These are phyloP conservation scores for Uronychia binucleata DNA, from an alignment of 73 alveolate genomes.

Conservation along the genomic window DNA sequence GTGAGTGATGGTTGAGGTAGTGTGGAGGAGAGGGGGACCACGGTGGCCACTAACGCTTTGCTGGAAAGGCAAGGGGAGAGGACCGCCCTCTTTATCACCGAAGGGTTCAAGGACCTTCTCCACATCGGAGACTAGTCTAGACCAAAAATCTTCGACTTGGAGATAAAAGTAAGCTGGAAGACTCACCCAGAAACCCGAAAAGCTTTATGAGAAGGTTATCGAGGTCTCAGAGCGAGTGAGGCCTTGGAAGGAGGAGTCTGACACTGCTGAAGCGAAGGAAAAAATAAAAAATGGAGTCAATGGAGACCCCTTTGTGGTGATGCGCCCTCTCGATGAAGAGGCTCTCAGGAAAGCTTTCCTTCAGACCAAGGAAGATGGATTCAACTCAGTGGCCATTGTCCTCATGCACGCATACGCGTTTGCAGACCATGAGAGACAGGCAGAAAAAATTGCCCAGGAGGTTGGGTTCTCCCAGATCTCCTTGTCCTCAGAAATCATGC, in stretches of 20 bases:
- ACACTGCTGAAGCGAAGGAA: slow-evolving; percentile 17
- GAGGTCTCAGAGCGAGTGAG: slow-evolving; percentile 79
- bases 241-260: slow-evolving; percentile 36
- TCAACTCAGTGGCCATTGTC: slow-evolving; percentile 72
- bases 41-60: slow-evolving; percentile 93
- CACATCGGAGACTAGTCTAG: slow-evolving; percentile 80
- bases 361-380: slow-evolving; percentile 45
- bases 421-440: slow-evolving; percentile 57
- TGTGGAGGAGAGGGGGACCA: too few relatives aligned
- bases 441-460: slow-evolving; percentile 64
- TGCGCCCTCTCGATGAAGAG: slow-evolving; percentile 36
- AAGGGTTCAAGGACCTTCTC: slow-evolving; percentile 85
- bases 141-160: slow-evolving; percentile 79
- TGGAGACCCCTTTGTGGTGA: slow-evolving; percentile 56
- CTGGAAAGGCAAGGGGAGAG: slow-evolving; percentile 89
- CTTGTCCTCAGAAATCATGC: slow-evolving; percentile 68
- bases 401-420: slow-evolving; percentile 78
- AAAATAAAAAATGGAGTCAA: slow-evolving; percentile 54
- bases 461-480: slow-evolving; percentile 76
- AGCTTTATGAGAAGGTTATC: slow-evolving; percentile 70
- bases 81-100: slow-evolving; percentile 71
- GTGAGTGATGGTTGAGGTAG: too few relatives aligned
- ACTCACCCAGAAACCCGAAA: slow-evolving; percentile 46
- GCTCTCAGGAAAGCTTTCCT: slow-evolving; percentile 41
- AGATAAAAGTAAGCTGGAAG: slow-evolving; percentile 21